A percentile compares a stretch with the other conserved stretches of the same genome.
These are phyloP conservation scores for Diaporthe amygdali DNA, from an alignment of 2,329 filamentous ascomycete species.

Conservation along the genomic window DNA sequence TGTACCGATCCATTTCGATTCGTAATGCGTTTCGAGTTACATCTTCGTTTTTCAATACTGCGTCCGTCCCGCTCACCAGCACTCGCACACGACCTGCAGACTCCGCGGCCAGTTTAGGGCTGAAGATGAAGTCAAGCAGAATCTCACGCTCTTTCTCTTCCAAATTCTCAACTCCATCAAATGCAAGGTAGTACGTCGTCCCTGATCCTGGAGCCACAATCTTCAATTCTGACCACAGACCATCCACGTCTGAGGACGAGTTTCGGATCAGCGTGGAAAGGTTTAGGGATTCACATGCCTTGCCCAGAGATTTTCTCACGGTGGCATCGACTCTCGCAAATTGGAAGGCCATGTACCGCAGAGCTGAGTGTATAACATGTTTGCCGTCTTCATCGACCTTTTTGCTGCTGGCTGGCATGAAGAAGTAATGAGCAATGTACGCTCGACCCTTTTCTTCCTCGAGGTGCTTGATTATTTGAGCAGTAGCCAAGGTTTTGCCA, in stretches of 20 bases:
- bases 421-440: slow-evolving; percentile 35
- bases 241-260: slow-evolving; percentile 18
- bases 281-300: slow-evolving; percentile 28
- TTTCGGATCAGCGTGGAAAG: slow-evolving; percentile 5
- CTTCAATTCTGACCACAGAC: slow-evolving; percentile 29
- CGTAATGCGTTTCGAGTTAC: neutral
- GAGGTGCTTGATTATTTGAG: slow-evolving; percentile 32
- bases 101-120: slow-evolving; percentile 17
- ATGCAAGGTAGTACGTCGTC: slow-evolving; percentile 30
- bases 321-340: slow-evolving; percentile 33
- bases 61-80: slow-evolving; percentile 28
- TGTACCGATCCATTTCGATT: slow-evolving; percentile 29
- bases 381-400: slow-evolving; percentile 30
- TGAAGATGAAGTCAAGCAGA: slow-evolving; percentile 23
- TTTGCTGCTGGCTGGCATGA: slow-evolving; percentile 27
- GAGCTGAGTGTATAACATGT: slow-evolving; percentile 27
- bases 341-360: slow-evolving; percentile 36
- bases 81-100: slow-evolving; percentile 27
- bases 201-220: slow-evolving; percentile 27
- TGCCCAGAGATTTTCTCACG: slow-evolving; percentile 28
- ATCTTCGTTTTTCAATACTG: neutral
- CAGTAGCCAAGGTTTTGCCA: slow-evolving; percentile 31
- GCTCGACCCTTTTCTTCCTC: slow-evolving; percentile 31
- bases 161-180: slow-evolving; percentile 34
- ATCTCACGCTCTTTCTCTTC: slow-evolving; percentile 16